Base-by-base conservation (phyloP, 2,329 filamentous ascomycete genomes). In the Clonostachys rosea region DNA sequence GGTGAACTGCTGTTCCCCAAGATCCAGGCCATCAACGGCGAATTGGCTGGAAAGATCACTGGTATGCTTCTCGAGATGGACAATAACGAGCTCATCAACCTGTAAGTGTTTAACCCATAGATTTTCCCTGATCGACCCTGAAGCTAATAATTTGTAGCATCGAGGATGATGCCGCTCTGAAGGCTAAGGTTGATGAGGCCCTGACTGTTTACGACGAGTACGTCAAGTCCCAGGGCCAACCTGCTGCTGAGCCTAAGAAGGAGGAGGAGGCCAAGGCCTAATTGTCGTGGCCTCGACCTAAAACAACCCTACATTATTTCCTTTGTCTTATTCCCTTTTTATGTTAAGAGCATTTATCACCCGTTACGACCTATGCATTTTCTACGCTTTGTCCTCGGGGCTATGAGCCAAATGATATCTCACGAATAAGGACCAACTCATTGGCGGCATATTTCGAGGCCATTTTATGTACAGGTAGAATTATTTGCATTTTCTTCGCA, bases 61-160 rank as follows among this genome's bases (percentile, higher is more conserved):
- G 94, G 94, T 74, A 99, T 99, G 94, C 87, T 99, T 61, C 75
- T 99, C 61, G 94, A 99, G 82, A 99, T 99, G 94, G 94, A 97
- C 62, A 97, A 97, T 73, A 68, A 79, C 49, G 94, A 99, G 77
- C 78, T 99, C 60, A 81, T 99, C 65, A 89, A 89, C 73, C 82
- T 99, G 89, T 96, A 86, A 89, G 91, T 89, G n/a, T 9, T 43
- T 30, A 30, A 30, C 8, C 24, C 24, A 30, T 30, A 30, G 24
- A 3, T 30, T 30, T 30, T 6, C 24, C 24, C 8, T 30, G 30
- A 35, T 30, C 8, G 24, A 30, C 9, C 8, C 24, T 30, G 24
- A 30, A 9, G 49, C 45, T 55, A 47, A 58, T 45, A 43, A 12
- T 12, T 43, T 16, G n/a, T 41, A 96, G 91, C 54, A 90, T 95